These are phyloP conservation scores for Ceratopteris richardii DNA, from an alignment of 75 land plant species.

Conservation along the genomic window DNA sequence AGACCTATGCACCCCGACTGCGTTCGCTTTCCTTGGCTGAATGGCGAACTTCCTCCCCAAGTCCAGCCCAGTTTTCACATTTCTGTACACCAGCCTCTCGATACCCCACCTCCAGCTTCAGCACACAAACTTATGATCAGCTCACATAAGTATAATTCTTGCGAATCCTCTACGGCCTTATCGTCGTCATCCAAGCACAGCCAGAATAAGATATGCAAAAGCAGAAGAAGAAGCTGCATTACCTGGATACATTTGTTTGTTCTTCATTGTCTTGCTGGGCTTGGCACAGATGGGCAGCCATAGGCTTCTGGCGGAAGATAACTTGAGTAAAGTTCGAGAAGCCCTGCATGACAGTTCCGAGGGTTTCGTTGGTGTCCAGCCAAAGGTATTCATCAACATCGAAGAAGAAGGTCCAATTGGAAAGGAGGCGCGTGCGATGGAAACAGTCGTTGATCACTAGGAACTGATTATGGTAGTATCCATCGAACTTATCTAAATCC, in stretches of 20 bases:
- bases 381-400: constrained; percentile 22
- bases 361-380: constrained; percentile 1
- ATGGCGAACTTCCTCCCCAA: constrained; percentile 83
- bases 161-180: no score
- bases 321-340: constrained; percentile 11
- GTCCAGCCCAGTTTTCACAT: constrained; percentile 45
- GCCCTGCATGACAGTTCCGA: constrained; percentile 10
- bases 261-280: no score
- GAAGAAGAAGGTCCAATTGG: constrained; percentile 30
- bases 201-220: no score
- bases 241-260: not conserved
- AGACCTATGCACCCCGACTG: constrained; percentile 84
- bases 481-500: constrained; percentile 14
- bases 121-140: no score
- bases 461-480: constrained; percentile 29
- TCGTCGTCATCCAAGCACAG: no score
- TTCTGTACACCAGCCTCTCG: constrained; percentile 83
- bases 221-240: not conserved
- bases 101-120: constrained; percentile 59
- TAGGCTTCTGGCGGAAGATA: constrained; percentile 15
- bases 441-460: constrained; percentile 21
- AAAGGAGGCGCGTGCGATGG: constrained; percentile 7
- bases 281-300: constrained; percentile 10
- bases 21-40: constrained; percentile 55
- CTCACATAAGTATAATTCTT: no score